Evolutionary conservation across 2,329 filamentous ascomycete species (phyloP), one percentile per base, ranked within the genome.

Genomic region (Penicillium vulpinum): DNA sequence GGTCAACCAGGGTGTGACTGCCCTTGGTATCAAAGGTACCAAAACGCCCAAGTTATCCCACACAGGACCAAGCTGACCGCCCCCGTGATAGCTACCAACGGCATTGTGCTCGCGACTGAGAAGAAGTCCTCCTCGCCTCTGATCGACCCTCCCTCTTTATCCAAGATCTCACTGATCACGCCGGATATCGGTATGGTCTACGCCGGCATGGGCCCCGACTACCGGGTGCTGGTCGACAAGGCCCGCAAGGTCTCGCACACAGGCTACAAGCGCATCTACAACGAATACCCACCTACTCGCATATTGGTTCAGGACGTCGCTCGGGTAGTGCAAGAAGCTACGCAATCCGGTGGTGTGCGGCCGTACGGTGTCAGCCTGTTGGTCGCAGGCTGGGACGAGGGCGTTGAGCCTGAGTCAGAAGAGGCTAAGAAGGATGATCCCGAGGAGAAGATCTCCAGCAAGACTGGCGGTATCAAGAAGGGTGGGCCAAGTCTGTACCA

Each of bases 141-240:
- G 71, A 93, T 96, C 82, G 94, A 99, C 75, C 88, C 94, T 69
- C 86, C 89, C 70, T 97, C 94, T 39, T 88, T 96, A 65, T 94
- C 92, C 70, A 99, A 99, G 84, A 91, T 99, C 81, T 96, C 91
- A 76, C 87, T 95, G 75, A 92, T 99, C 81, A 99, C 94, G 46
- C 94, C 94, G 71, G 94, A 99, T 84, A 97, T 99, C 77, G 94
- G 94, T 76, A 97, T 97, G 91, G 94, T 99, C 70, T 99, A 99
- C 81, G 92, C 92, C 51, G 94, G 94, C 75, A 99, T 99, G 94
- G 93, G 94, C 29, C 94, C 94, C 58, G 94, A 99, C 78, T 99
- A 97, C 82, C 88, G 94, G 77, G 91, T 99, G 56, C 85, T 99
- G 53, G 94, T 97, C 68, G 94, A 99, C 83, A 93, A 92, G 78